Evolutionary conservation across 1,284 basidiomycete species (phyloP).

Genomic region (Leccinum variabile): DNA sequence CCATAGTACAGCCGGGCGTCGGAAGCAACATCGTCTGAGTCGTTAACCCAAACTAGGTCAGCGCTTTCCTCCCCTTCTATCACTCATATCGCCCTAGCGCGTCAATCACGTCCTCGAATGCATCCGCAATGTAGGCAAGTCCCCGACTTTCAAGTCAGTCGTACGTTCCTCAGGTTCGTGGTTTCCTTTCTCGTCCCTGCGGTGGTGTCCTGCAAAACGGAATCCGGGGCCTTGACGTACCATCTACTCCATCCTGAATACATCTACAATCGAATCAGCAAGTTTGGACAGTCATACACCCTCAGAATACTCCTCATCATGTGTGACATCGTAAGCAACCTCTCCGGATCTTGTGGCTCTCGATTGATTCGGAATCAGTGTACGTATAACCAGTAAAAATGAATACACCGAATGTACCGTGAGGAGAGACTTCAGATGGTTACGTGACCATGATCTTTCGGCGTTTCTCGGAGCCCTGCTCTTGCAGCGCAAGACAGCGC

Average conservation of each 20-base stretch:
- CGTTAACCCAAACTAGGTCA: constrained; percentile 47
- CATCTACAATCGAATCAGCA: constrained; percentile 79
- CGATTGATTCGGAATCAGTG: not conserved
- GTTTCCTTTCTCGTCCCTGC: not conserved
- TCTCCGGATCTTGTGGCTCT: not conserved
- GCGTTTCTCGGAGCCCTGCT: no score
- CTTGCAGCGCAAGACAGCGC: no score
- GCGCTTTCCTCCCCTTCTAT: not conserved
- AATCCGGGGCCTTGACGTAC: constrained; percentile 73
- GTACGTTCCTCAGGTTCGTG: constrained; percentile 84
- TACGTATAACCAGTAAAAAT: no score
- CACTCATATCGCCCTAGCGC: constrained; percentile 49
- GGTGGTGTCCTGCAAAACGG: not conserved
- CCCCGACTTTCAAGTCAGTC: constrained; percentile 93
- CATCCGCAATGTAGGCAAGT: constrained; percentile 88
- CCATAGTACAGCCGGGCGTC: constrained; percentile 31
- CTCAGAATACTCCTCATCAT: constrained; percentile 85
- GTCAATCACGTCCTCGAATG: constrained; percentile 86
- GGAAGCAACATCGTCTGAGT: constrained; percentile 69
- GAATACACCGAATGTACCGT: no score
- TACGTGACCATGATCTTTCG: no score
- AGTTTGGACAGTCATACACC: constrained; percentile 76
- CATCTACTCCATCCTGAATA: constrained; percentile 62
- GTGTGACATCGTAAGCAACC: constrained; percentile 81
- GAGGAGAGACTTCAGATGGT: no score